A percentile compares a stretch with the other conserved stretches of the same genome.
phyloP scores from a whole-genome alignment of 2,329 filamentous ascomycete genomes.

The Verticillium dahliae region DNA sequence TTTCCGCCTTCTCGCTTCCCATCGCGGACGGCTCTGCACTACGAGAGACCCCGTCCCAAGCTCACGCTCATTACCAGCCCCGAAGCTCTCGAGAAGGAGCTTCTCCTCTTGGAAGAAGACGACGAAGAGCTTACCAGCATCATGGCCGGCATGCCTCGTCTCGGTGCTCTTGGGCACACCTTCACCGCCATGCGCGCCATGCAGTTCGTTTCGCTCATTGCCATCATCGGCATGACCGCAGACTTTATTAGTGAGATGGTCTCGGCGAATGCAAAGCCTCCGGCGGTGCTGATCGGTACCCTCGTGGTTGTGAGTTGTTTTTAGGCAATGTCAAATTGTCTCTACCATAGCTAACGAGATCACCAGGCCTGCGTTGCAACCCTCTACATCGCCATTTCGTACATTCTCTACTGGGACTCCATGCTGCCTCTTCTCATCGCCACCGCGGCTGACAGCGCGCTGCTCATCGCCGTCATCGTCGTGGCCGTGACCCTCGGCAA shows the following conservation, averaged over 20 bases:
- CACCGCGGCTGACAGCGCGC: conserved; percentile 56
- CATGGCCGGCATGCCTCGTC: conserved; percentile 42
- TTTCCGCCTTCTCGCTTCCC: conserved; percentile 25
- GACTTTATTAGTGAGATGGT: conserved; percentile 80
- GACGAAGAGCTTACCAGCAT: conserved; percentile 15
- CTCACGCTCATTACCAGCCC: conserved; percentile 34
- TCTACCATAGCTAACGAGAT: conserved; percentile 7
- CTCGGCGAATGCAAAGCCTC: conserved; percentile 55
- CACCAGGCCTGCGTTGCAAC: conserved; percentile 67
- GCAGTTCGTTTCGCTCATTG: conserved; percentile 64
- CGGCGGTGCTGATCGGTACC: conserved; percentile 69
- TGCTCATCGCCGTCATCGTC: conserved; percentile 73
- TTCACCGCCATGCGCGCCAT: conserved; percentile 69
- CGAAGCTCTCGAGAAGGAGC: conserved; percentile 3
- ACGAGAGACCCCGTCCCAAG: conserved; percentile 26
- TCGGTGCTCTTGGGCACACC: conserved; percentile 70
- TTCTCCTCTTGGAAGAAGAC: neutral
- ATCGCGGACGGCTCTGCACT: conserved; percentile 27
- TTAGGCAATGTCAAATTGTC: too few relatives aligned
- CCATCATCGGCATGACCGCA: conserved; percentile 72
- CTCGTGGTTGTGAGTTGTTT: conserved; percentile 64
- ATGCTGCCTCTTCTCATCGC: conserved; percentile 69
- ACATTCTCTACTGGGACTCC: conserved; percentile 74
- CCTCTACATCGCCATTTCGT: conserved; percentile 72
- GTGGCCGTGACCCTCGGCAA: conserved; percentile 72